These are phyloP conservation scores for Aureobasidium namibiae DNA, from an alignment of 2,329 filamentous ascomycete genomes.

Conservation along the genomic window DNA sequence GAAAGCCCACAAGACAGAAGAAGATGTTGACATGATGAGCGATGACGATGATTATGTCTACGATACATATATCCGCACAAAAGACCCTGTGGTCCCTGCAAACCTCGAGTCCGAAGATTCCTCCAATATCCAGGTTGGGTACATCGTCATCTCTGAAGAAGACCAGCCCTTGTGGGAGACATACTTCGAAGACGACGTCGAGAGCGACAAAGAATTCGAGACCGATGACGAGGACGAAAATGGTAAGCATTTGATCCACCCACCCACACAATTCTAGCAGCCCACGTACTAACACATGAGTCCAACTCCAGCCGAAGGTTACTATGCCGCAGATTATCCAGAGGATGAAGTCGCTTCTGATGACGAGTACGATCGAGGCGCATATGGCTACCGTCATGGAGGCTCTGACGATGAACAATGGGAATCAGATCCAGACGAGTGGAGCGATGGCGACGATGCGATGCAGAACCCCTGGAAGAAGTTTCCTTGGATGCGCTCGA, in stretches of 20 bases:
- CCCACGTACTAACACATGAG: neutral
- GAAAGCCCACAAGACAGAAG: constrained; percentile 14
- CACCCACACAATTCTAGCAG: neutral
- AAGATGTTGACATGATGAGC: constrained; percentile 34
- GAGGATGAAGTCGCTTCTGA: constrained; percentile 71
- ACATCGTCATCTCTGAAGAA: constrained; percentile 42
- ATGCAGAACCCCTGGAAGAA: constrained; percentile 25
- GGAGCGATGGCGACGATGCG: constrained; percentile 21
- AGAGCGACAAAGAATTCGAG: constrained; percentile 44
- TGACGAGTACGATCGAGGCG: constrained; percentile 48
- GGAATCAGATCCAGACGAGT: constrained; percentile 23
- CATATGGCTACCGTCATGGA: constrained; percentile 33
- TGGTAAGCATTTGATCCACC: constrained; percentile 33
- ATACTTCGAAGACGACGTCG: constrained; percentile 43
- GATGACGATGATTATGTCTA: constrained; percentile 52
- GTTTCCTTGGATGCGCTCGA: constrained; percentile 15
- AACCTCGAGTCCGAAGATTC: constrained; percentile 17
- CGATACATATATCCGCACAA: constrained; percentile 50
- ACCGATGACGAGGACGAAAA: constrained; percentile 58
- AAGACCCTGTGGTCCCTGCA: constrained; percentile 14
- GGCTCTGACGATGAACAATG: constrained; percentile 35
- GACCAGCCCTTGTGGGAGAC: constrained; percentile 50
- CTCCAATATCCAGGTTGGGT: constrained; percentile 28
- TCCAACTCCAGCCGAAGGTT: constrained; percentile 52
- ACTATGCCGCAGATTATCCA: constrained; percentile 72